These are phyloP conservation scores for Takakia lepidozioides DNA, from an alignment of 225 moss, liverwort and hornwort genomes.

Conservation along the genomic window DNA sequence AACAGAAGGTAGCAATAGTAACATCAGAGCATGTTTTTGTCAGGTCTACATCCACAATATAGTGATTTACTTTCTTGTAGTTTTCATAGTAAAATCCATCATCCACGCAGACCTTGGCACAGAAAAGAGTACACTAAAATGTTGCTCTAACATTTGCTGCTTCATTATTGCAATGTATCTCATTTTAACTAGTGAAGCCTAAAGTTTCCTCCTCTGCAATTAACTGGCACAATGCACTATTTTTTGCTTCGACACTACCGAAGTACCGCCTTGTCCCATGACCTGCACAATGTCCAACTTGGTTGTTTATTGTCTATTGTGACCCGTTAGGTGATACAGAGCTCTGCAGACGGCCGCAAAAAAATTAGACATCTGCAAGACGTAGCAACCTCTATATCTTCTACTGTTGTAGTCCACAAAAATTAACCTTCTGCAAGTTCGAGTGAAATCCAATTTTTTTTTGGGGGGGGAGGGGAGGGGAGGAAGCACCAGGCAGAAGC, in stretches of 20 bases:
- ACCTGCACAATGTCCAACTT: slow-evolving; percentile 23
- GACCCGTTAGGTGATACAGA: not conserved
- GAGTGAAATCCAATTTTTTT: too few relatives aligned
- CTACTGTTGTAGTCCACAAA: not conserved
- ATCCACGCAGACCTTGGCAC: too few relatives aligned
- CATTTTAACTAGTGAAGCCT: too few relatives aligned
- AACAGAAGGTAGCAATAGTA: too few relatives aligned
- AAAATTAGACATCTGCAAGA: not conserved
- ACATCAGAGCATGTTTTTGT: too few relatives aligned
- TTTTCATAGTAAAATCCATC: too few relatives aligned
- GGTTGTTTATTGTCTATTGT: not conserved
- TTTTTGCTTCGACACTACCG: slow-evolving; percentile 35
- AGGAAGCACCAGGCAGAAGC: slow-evolving; percentile 60
- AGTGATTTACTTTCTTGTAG: too few relatives aligned
- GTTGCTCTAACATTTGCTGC: too few relatives aligned
- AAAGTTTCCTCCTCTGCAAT: not conserved
- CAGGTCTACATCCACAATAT: too few relatives aligned
- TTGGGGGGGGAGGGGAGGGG: not conserved
- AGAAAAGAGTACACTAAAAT: too few relatives aligned
- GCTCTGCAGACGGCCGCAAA: not conserved
- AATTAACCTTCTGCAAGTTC: not conserved
- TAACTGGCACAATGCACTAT: slow-evolving; percentile 11
- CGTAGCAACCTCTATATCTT: not conserved
- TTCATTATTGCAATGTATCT: too few relatives aligned
- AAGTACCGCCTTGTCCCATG: slow-evolving; percentile 58